Evolutionary conservation across 805 yeast genomes (phyloP).

Genomic region (Diddensiella caesifluorescens): DNA sequence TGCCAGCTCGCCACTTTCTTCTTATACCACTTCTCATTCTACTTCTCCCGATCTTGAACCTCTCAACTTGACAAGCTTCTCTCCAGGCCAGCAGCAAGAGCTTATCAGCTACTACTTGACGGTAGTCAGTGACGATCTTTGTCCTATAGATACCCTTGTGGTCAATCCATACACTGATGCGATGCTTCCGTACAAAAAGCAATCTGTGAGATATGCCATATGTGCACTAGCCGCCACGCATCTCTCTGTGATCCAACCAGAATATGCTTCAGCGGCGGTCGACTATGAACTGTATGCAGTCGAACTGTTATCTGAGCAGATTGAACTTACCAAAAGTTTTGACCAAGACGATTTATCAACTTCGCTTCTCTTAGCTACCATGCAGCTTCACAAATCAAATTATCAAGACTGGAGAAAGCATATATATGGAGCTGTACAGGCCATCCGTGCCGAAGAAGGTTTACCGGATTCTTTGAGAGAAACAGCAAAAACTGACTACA

Average conservation of each 20-base stretch:
- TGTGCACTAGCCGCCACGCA: constrained; percentile 18
- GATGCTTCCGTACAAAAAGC: constrained; percentile 8
- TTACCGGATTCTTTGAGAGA: constrained; percentile 4
- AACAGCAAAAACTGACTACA: not conserved
- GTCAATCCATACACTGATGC: constrained; percentile 14
- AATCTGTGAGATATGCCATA: constrained; percentile 15
- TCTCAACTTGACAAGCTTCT: not conserved
- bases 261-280: constrained; percentile 6
- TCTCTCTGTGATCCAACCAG: constrained; percentile 8
- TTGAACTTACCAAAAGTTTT: not conserved
- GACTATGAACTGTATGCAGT: constrained; percentile 17
- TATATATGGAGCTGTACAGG: constrained; percentile 12
- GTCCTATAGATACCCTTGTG: constrained; percentile 8
- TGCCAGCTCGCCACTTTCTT: not conserved
- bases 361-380: constrained; percentile 16
- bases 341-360: constrained; percentile 14
- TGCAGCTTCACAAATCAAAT: constrained; percentile 14
- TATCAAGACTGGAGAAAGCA: constrained; percentile 17
- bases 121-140: constrained; percentile 9
- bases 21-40: not conserved
- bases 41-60: not conserved
- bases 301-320: constrained; percentile 7
- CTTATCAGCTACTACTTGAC: constrained; percentile 13
- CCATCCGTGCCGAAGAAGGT: constrained; percentile 8
- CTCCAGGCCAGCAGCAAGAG: constrained; percentile 6